These are phyloP conservation scores for Guyanaporus albipodus DNA, from an alignment of 768 basidiomycete genomes.

Conservation along the genomic window DNA sequence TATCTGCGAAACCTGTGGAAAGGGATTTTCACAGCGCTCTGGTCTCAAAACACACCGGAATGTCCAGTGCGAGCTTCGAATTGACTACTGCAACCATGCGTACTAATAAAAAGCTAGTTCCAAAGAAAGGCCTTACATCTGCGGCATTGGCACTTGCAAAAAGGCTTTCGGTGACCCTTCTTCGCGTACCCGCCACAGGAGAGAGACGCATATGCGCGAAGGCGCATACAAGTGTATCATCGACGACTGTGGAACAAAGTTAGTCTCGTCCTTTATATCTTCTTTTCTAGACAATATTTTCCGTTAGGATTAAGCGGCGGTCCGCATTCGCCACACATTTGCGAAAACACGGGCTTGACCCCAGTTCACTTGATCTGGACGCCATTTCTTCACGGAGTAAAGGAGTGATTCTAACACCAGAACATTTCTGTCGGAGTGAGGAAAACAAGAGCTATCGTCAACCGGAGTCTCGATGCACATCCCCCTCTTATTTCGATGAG, in stretches of 20 bases:
- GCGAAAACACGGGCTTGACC: constrained; percentile 42
- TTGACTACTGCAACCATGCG: background rate
- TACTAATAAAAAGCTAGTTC: constrained; percentile 37
- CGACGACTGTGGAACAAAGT: constrained; percentile 47
- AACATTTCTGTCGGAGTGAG: background rate
- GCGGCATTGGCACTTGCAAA: constrained; percentile 44
- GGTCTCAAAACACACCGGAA: constrained; percentile 63
- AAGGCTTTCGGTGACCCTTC: constrained; percentile 66
- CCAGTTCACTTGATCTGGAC: constrained; percentile 14
- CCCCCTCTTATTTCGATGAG: constrained; percentile 5
- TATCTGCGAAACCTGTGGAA: constrained; percentile 48
- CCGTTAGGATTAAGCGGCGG: constrained; percentile 57
- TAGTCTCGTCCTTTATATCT: constrained; percentile 3
- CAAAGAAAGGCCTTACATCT: constrained; percentile 47
- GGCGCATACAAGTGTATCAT: constrained; percentile 45
- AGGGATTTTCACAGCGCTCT: constrained; percentile 54
- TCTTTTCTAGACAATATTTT: background rate
- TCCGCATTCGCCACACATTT: constrained; percentile 56
- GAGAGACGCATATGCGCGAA: constrained; percentile 49
- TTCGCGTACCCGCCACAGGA: constrained; percentile 60
- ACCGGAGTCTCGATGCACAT: constrained; percentile 5
- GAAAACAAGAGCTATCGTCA: background rate
- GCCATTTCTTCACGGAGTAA: constrained; percentile 22
- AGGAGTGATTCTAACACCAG: constrained; percentile 13
- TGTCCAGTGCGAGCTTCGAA: constrained; percentile 49